Conservation (phyloP, 257 asterid genomes). For the Forsythia suspensa region DNA sequence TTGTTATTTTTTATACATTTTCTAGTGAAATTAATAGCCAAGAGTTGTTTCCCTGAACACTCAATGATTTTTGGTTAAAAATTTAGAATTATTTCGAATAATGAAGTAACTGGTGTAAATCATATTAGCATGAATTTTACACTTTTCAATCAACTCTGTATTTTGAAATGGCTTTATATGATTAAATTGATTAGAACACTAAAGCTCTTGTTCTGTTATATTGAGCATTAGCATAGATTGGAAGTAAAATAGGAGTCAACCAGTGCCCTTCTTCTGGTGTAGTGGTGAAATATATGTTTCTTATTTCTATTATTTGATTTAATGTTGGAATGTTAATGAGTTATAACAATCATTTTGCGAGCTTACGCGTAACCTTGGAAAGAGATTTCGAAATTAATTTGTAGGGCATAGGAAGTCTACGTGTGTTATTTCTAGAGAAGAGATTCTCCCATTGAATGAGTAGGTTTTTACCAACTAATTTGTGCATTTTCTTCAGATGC, state of each 20-base stretch:
- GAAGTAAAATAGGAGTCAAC: not conserved
- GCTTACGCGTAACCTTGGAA: not conserved
- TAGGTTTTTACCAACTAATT: not conserved
- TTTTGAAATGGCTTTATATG: not conserved
- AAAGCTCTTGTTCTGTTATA: not conserved
- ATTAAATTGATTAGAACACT: not conserved
- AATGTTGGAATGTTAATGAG: not conserved
- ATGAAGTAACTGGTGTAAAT: not conserved
- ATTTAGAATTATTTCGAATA: not conserved
- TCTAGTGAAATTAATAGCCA: not conserved
- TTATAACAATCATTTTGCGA: not conserved
- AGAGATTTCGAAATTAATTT: not conserved
- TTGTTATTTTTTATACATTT: not conserved
- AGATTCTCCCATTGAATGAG: not conserved
- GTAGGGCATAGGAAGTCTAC: not conserved
- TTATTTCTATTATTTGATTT: not conserved
- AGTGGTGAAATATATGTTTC: not conserved
- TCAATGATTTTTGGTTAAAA: not conserved
- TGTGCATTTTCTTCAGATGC: not conserved
- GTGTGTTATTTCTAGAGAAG: not conserved
- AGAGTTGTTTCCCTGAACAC: not conserved
- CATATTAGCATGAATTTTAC: not conserved
- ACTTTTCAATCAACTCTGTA: not conserved
- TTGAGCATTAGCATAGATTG: not conserved
- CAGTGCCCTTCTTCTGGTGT: not conserved